These are phyloP conservation scores for Calonectria ilicicola DNA, from an alignment of 2,329 filamentous ascomycete genomes.

Conservation along the genomic window DNA sequence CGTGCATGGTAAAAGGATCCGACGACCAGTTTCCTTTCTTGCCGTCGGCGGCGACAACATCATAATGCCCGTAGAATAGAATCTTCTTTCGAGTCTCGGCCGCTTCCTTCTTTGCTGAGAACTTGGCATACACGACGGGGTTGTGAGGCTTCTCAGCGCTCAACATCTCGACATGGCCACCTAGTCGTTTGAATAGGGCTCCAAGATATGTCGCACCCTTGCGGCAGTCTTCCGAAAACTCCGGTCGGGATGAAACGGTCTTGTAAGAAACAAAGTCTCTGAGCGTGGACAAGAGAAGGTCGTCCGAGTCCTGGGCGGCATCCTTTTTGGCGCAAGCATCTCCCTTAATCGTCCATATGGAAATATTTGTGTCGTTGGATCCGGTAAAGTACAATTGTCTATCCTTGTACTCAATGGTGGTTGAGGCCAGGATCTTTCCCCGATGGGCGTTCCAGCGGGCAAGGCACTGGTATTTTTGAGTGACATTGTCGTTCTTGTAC, in stretches of 20 bases:
- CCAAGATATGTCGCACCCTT: constrained; percentile 92
- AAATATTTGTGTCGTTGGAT: constrained; percentile 90
- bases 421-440: constrained; percentile 88
- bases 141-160: constrained; percentile 84
- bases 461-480: constrained; percentile 85
- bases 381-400: constrained; percentile 93
- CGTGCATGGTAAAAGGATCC: constrained; percentile 90
- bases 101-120: constrained; percentile 79
- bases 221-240: constrained; percentile 91
- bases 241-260: constrained; percentile 87
- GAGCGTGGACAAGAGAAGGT: constrained; percentile 77
- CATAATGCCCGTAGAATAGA: constrained; percentile 97
- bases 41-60: constrained; percentile 91
- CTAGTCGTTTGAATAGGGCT: constrained; percentile 90
- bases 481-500: constrained; percentile 67
- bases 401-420: constrained; percentile 75
- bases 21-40: constrained; percentile 85
- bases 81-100: constrained; percentile 82
- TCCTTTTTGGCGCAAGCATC: constrained; percentile 48
- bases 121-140: constrained; percentile 92
- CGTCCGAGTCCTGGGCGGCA: constrained; percentile 53
- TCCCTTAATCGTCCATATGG: constrained; percentile 83
- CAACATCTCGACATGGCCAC: constrained; percentile 91
- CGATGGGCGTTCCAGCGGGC: constrained; percentile 85
- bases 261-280: constrained; percentile 91